phyloP scores from a whole-genome alignment of 169 alveolate species.

The Plasmodium fragile region DNA sequence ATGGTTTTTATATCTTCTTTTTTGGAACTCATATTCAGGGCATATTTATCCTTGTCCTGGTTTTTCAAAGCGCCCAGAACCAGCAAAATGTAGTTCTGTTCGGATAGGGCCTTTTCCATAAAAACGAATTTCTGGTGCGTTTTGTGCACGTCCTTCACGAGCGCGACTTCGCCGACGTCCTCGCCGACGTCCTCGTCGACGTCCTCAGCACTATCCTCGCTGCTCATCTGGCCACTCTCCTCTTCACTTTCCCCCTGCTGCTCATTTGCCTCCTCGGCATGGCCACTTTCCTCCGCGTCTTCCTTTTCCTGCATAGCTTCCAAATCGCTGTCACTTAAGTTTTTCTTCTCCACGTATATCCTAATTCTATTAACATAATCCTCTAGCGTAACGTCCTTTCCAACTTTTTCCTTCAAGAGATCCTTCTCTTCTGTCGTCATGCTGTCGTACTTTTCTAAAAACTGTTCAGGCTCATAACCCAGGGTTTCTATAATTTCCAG shows the following conservation, averaged over 20 bases:
- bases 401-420: constrained; percentile 30
- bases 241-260: neutral
- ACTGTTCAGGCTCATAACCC: constrained; percentile 31
- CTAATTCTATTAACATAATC: constrained; percentile 37
- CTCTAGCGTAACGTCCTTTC: constrained; percentile 24
- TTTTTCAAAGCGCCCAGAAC: constrained; percentile 23
- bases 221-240: neutral
- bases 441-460: constrained; percentile 27
- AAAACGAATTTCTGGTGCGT: neutral
- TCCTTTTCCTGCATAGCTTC: neutral
- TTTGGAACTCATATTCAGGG: constrained; percentile 20
- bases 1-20: constrained; percentile 20
- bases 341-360: constrained; percentile 15
- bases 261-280: neutral
- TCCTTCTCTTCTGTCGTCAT: constrained; percentile 55
- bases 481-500: constrained; percentile 27
- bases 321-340: neutral
- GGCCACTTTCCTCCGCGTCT: constrained; percentile 15
- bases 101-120: constrained; percentile 26
- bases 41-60: constrained; percentile 47
- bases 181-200: neutral
- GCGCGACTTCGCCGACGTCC: neutral
- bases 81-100: constrained; percentile 27
- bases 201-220: too few relatives aligned
- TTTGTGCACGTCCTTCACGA: constrained; percentile 25